These are phyloP conservation scores for Vitis hybrid DNA, from an alignment of 177 flowering plant genomes.

Conservation along the genomic window DNA sequence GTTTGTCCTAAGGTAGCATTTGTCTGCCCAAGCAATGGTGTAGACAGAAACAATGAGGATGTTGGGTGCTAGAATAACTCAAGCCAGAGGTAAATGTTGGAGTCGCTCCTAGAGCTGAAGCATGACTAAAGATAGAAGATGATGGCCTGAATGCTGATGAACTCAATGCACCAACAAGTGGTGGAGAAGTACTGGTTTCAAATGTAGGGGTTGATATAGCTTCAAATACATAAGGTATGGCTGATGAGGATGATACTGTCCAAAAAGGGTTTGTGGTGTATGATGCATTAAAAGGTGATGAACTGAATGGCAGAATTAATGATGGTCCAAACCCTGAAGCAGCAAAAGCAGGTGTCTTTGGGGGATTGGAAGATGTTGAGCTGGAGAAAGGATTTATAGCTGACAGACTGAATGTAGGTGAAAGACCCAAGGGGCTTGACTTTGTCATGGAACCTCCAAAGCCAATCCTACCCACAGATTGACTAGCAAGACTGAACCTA, in stretches of 20 bases:
- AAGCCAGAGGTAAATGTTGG: slow-evolving; percentile 43
- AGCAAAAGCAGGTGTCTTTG: slow-evolving; percentile 50
- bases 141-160: slow-evolving; percentile 37
- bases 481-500: slow-evolving; percentile 79
- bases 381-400: slow-evolving; percentile 66
- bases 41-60: slow-evolving; percentile 59
- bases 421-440: slow-evolving; percentile 46
- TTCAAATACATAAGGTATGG: slow-evolving; percentile 27
- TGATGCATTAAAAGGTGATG: slow-evolving; percentile 54
- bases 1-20: slow-evolving; percentile 58
- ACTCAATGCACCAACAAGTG: slow-evolving; percentile 27
- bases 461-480: slow-evolving; percentile 46
- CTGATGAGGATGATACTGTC: slow-evolving; percentile 42
- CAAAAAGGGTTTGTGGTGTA: slow-evolving; percentile 47
- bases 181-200: slow-evolving; percentile 25
- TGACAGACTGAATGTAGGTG: slow-evolving; percentile 65
- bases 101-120: slow-evolving; percentile 42
- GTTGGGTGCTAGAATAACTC: slow-evolving; percentile 57
- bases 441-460: slow-evolving; percentile 49
- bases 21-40: slow-evolving; percentile 57
- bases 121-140: slow-evolving; percentile 49
- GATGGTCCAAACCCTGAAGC: slow-evolving; percentile 47
- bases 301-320: slow-evolving; percentile 50
- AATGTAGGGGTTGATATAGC: slow-evolving; percentile 27
- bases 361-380: slow-evolving; percentile 52